Conservation (phyloP, 495 filamentous ascomycete species). For the Usnea hakonensis region DNA sequence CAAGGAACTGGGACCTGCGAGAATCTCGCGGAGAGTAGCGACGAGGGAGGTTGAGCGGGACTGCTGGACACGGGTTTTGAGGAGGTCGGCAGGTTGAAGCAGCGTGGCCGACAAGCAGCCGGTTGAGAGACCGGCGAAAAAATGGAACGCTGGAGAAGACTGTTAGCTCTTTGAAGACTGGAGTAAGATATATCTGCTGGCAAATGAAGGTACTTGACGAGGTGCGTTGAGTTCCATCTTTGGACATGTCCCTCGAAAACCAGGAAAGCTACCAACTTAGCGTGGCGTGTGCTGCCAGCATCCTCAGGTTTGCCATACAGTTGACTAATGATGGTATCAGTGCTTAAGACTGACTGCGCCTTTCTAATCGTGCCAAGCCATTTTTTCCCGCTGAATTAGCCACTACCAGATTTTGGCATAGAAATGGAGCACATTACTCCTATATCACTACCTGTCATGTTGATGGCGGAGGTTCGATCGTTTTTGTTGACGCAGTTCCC, state of each 20-base stretch:
- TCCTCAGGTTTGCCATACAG: neutral
- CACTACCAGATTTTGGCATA: no score
- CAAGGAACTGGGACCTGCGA: conserved; percentile 51
- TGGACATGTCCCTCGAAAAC: conserved; percentile 18
- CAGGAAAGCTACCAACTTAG: neutral
- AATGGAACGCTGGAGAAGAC: conserved; percentile 56
- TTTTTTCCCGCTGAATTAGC: no score
- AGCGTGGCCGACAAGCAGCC: conserved; percentile 81
- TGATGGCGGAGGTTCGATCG: no score
- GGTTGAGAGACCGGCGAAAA: conserved; percentile 66
- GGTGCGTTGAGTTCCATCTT: conserved; percentile 13
- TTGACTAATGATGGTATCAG: neutral
- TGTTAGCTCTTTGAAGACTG: neutral
- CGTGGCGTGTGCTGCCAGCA: neutral
- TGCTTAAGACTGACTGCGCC: neutral
- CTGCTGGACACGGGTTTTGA: conserved; percentile 93
- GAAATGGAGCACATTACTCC: no score
- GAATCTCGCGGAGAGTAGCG: conserved; percentile 61
- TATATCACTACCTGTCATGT: no score
- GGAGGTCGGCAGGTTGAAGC: conserved; percentile 90
- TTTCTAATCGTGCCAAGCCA: no score
- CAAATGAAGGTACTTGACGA: conserved; percentile 14
- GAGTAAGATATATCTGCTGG: neutral
- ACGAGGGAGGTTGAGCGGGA: conserved; percentile 56
- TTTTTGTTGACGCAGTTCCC: no score